These are phyloP conservation scores for Penicillium mononematosum DNA, from an alignment of 495 filamentous ascomycete species.

Conservation along the genomic window DNA sequence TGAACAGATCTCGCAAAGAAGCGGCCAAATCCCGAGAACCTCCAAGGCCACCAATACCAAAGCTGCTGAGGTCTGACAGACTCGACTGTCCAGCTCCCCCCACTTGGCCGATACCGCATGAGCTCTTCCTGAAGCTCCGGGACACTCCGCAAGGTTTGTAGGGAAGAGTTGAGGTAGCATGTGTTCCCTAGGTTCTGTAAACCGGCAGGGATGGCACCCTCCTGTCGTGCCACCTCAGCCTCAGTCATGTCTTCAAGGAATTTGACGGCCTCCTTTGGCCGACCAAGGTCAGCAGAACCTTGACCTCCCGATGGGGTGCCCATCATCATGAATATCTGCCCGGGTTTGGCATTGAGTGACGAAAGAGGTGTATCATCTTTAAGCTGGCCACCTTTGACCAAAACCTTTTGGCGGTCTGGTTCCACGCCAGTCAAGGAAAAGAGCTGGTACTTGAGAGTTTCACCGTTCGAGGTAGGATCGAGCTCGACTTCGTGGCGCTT, in stretches of 20 bases:
- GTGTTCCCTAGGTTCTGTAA: slow-evolving; percentile 94
- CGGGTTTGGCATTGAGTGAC: slow-evolving; percentile 77
- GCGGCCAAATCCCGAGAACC: slow-evolving; percentile 71
- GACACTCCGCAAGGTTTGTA: slow-evolving; percentile 83
- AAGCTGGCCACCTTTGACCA: slow-evolving; percentile 89
- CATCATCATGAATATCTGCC: slow-evolving; percentile 94
- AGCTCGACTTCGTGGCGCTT: slow-evolving; percentile 93
- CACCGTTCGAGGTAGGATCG: slow-evolving; percentile 78
- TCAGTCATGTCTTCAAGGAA: slow-evolving; percentile 99
- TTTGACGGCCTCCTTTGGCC: slow-evolving; percentile 78
- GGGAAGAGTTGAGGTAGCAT: slow-evolving; percentile 95
- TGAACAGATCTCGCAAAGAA: slow-evolving; percentile 83
- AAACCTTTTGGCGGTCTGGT: slow-evolving; percentile 91
- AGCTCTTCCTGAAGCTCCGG: slow-evolving; percentile 89
- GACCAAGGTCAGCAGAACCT: slow-evolving; percentile 53
- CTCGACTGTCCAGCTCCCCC: slow-evolving; percentile 34
- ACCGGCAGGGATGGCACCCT: slow-evolving; percentile 84
- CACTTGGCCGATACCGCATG: slow-evolving; percentile 57
- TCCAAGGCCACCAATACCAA: slow-evolving; percentile 60
- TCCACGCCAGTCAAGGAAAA: slow-evolving; percentile 95
- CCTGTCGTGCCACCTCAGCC: slow-evolving; percentile 78
- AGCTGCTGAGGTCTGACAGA: slow-evolving; percentile 51
- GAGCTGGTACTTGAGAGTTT: slow-evolving; percentile 92
- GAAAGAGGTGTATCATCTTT: slow-evolving; percentile 92
- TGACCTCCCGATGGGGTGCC: slow-evolving; percentile 73